Percentiles rank a stretch among this genome's conserved stretches.
These are phyloP conservation scores for Herpetospermum pedunculosum DNA, from an alignment of 306 rosid genomes.

Conservation along the genomic window DNA sequence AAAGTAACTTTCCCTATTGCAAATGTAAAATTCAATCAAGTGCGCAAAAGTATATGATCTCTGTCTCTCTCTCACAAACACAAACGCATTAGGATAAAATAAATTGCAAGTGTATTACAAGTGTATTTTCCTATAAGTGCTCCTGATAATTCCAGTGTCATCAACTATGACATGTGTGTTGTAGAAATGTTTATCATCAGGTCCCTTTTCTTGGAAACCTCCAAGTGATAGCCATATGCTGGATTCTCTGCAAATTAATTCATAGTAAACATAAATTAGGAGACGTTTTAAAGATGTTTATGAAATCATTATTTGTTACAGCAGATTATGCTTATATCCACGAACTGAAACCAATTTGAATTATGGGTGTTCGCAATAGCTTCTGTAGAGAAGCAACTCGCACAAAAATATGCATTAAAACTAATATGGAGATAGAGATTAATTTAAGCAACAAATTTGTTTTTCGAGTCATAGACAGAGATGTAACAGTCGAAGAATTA, in stretches of 20 bases:
- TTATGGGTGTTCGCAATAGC: background rate
- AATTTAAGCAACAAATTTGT: background rate
- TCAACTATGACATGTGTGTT: constrained; percentile 87
- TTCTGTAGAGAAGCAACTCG: background rate
- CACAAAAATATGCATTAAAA: background rate
- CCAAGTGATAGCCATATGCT: constrained; percentile 96
- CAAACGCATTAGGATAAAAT: background rate
- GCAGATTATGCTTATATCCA: background rate
- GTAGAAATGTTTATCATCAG: constrained; percentile 57
- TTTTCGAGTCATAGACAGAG: background rate
- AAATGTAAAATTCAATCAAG: background rate
- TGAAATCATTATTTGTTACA: background rate
- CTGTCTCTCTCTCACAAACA: background rate
- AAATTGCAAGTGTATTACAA: constrained; percentile 35
- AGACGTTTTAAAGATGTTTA: background rate
- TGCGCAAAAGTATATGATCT: background rate
- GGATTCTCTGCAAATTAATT: constrained; percentile 53
- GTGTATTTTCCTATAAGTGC: constrained; percentile 76
- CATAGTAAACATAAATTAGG: background rate
- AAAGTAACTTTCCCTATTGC: background rate
- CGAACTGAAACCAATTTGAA: background rate
- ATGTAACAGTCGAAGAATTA: background rate
- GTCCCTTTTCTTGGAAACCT: constrained; percentile 84
- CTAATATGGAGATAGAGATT: background rate
- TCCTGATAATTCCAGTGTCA: constrained; percentile 59